These are phyloP conservation scores for Pleurotus cornucopiae DNA, from an alignment of 768 basidiomycete genomes.

Conservation along the genomic window DNA sequence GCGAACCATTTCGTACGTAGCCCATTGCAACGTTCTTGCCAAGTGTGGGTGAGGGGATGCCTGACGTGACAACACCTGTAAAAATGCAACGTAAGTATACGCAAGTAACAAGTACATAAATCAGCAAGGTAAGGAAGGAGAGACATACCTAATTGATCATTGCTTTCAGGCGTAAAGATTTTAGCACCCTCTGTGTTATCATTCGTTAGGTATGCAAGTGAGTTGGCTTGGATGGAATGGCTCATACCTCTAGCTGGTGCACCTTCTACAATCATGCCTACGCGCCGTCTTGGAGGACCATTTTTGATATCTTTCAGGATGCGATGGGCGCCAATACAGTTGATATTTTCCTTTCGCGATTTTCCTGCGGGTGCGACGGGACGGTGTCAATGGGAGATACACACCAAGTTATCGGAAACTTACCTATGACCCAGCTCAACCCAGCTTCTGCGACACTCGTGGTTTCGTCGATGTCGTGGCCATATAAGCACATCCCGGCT, in stretches of 20 bases:
- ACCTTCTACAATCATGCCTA: conserved; percentile 79
- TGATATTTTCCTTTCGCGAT: conserved; percentile 63
- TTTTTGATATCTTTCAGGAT: conserved; percentile 77
- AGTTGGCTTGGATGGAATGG: background rate
- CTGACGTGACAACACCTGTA: conserved; percentile 79
- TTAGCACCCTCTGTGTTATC: conserved; percentile 65
- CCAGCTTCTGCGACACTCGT: conserved; percentile 90
- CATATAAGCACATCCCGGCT: conserved; percentile 96
- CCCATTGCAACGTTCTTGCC: conserved; percentile 96
- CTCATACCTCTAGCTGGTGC: conserved; percentile 79
- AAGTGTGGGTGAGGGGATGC: conserved; percentile 90
- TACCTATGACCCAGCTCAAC: conserved; percentile 90
- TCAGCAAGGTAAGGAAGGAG: background rate
- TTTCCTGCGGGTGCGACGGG: conserved; percentile 53
- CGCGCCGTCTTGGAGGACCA: conserved; percentile 71
- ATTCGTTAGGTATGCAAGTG: background rate
- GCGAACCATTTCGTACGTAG: conserved; percentile 74
- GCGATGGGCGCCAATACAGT: conserved; percentile 75
- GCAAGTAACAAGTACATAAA: conserved; percentile 7
- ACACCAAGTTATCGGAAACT: conserved; percentile 17
- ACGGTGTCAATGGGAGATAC: background rate
- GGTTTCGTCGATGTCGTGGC: conserved; percentile 86
- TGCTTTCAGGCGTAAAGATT: conserved; percentile 53
- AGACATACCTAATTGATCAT: conserved; percentile 57
- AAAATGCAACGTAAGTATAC: background rate